Evolutionary conservation across 1,284 basidiomycete species (phyloP), one percentile per base, ranked within the genome.

Genomic region (Leccinum angustisporum): DNA sequence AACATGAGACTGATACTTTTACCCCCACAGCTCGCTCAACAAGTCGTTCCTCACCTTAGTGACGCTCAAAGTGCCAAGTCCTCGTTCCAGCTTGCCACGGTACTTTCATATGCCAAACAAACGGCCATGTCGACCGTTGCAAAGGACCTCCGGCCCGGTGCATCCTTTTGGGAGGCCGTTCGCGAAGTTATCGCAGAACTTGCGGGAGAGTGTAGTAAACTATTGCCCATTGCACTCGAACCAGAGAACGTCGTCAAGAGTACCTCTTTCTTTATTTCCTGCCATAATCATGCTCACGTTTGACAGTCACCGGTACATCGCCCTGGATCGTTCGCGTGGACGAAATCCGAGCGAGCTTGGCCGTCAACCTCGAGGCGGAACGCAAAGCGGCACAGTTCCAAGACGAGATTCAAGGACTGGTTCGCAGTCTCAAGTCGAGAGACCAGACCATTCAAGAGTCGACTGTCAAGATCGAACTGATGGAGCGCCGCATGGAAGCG

Each of bases 401-500:
- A 63, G 95, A 97, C 64, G 94, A 98, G 75, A 86, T 96, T 63
- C 90, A 94, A 70, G 91, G 91, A 34, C 85, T 98, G 61, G 83
- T 90, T 33, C 88, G 94, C 31, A 92, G 86, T 60, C 83, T 98
- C 72, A 91, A 91, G 73, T 79, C 86, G 50, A 87, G 94, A 77
- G 97, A 99, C 66, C 93, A 97, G 80, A 85, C 78, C 40, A 86
- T 95, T 56, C 94, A 98, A 76, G 97, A 99, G 73, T 82, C 88
- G 6, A 80, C 81, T 5, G 94, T 98, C 64, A 98, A 96, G 81
- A 92, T 98, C 60, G 94, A 98, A 75, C 84, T 97, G 8, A 91
- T 99, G 83, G 94, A 97, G 72, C 87, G 94, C 56, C 86, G 95
- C 54, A 89, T 97, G 80, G 96, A 98, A 18, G 25, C 51, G 25